Evolutionary conservation across 1,284 basidiomycete species (phyloP).

Genomic region (Ustilago tritici): DNA sequence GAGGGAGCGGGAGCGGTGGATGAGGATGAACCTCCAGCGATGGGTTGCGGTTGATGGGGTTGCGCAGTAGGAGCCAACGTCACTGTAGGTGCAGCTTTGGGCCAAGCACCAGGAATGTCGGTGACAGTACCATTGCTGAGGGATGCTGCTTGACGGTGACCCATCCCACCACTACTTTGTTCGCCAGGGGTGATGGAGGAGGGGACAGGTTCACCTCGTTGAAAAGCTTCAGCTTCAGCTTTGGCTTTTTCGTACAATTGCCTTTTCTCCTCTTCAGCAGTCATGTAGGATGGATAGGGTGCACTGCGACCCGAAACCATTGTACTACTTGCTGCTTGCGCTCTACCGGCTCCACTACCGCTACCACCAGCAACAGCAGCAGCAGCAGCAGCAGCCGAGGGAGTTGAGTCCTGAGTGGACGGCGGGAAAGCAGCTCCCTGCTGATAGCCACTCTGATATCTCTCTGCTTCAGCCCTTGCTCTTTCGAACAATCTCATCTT

Average conservation of each 20-base stretch:
- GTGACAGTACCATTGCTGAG: constrained; percentile 16
- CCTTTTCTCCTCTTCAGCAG: constrained; percentile 61
- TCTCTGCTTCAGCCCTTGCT: constrained; percentile 58
- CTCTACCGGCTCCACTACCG: neutral
- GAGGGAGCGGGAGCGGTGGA: neutral
- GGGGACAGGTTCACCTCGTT: constrained; percentile 29
- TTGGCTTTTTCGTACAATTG: constrained; percentile 58
- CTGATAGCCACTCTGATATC: constrained; percentile 48
- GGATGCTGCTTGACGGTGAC: constrained; percentile 22
- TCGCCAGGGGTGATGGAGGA: constrained; percentile 2
- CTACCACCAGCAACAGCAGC: neutral
- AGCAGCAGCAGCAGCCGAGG: neutral
- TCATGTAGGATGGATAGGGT: constrained; percentile 49
- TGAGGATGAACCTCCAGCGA: neutral
- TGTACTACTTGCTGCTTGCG: neutral
- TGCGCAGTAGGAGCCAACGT: neutral
- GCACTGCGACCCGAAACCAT: constrained; percentile 40
- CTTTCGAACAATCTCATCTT: constrained; percentile 60
- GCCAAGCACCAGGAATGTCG: constrained; percentile 25
- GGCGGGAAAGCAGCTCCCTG: constrained; percentile 48
- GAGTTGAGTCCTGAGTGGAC: neutral
- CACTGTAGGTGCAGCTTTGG: constrained; percentile 4
- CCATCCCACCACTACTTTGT: neutral
- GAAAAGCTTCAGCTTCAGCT: constrained; percentile 50
- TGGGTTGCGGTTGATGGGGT: neutral